These are phyloP conservation scores for Penicillium sp. DNA, from an alignment of 2,329 filamentous ascomycete genomes.

Conservation along the genomic window DNA sequence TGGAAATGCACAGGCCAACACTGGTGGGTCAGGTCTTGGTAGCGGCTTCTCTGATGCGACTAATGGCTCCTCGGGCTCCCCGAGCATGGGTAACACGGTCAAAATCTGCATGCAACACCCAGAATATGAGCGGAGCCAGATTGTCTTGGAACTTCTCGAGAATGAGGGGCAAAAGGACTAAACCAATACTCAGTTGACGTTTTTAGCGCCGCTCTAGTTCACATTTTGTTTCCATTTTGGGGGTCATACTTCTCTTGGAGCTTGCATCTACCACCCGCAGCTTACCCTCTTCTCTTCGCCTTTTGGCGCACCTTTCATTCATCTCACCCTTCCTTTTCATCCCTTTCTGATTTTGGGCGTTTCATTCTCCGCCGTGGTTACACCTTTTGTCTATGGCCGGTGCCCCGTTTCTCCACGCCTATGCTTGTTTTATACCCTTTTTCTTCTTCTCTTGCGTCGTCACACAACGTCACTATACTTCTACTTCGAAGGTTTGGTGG, in stretches of 20 bases:
- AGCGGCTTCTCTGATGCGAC: conserved; percentile 35
- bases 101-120: conserved; percentile 97
- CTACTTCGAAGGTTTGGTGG: not conserved
- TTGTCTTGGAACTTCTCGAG: conserved; percentile 86
- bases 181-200: not conserved
- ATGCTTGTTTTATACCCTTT: conserved; percentile 14
- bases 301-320: not conserved
- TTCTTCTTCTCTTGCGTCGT: not conserved
- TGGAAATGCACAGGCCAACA: conserved; percentile 34
- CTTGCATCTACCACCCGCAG: not conserved
- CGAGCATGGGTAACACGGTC: conserved; percentile 66
- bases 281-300: not conserved
- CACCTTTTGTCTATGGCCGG: not conserved
- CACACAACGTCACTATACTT: not conserved
- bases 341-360: not conserved
- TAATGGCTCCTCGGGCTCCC: conserved; percentile 35
- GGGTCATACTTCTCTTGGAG: not conserved
- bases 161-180: conserved; percentile 75
- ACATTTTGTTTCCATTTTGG: not conserved
- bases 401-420: not conserved
- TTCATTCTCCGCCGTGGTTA: not conserved
- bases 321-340: not conserved
- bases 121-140: conserved; percentile 75
- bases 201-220: not conserved
- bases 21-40: conserved; percentile 25